Evolutionary conservation across 495 filamentous ascomycete genomes (phyloP), one percentile per base, ranked within the genome.

Genomic region (Chaetomium cochliodes): DNA sequence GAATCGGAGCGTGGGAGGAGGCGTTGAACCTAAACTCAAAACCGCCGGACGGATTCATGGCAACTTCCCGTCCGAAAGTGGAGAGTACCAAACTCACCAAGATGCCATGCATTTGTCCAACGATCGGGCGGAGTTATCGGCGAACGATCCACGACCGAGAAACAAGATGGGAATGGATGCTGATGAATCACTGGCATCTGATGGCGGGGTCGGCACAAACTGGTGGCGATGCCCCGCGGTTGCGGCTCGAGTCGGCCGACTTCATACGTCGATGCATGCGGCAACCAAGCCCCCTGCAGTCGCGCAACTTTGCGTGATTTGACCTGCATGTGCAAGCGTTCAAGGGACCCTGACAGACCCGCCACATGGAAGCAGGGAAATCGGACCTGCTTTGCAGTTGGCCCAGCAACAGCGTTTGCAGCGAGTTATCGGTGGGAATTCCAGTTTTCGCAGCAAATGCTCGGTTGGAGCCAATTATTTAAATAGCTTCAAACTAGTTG

Each of bases 281-380:
- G 30, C 37, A 3, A 30, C 7, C 1, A 5, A n/a, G 5, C 62
- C 57, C 61, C 61, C 41, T 39, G 39, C 26, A 26, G 22, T 67
- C 59, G 61, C 61, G 65, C 61, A 37, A 67, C 30, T 20, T 67
- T 64, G 65, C 65, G 65, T 67, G 65, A 67, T 67, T 63, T 51
- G 16, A 5, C 49, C 61, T 52, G 62, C 62, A 59, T 46, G 2
- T 51, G 11, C 33, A 11, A 37, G 33, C 33, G 33, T 8, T 9
- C 33, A 7, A 11, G 33, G 33, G 33, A 12, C 7, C 30, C 30
- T 33, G 7, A 3, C 30, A 3, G 39, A 41, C 41, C 41, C 2
- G 13, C 13, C 41, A 15, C 41, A 18, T 44, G 13, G 41, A 18
- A 15, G 13, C 41, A 16, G 11, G 16, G 18, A 9, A 44, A 3